Evolutionary conservation across 495 filamentous ascomycete genomes (phyloP), one percentile per base, ranked within the genome.

Genomic region (Aspergillus nidulans): DNA sequence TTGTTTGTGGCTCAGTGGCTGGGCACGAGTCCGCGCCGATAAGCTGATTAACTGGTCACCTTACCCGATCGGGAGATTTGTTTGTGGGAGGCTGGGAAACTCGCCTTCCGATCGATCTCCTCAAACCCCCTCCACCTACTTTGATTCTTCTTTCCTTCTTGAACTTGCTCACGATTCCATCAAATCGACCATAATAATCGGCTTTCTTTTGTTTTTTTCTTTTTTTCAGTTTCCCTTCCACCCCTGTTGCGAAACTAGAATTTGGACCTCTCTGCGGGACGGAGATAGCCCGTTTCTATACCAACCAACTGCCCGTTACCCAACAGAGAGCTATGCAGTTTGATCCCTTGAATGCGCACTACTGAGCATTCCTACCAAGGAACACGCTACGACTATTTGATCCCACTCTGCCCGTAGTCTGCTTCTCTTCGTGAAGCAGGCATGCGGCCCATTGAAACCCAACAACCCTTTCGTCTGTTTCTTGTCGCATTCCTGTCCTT

Each of bases 1-100:
- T 43, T 43, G 40, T n/a, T 25, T 28, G 48, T 58, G 49, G 55
- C 56, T 59, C 49, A 49, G 62, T 57, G 26, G 4, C 26, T 64
- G 53, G 59, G 52, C 56, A n/a, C n/a, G n/a, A n/a, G n/a, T n/a
- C n/a, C n/a, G n/a, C n/a, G n/a, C n/a, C n/a, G 59, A 54, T 58
- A 61, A 59, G 63, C 50, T 41, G 3, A 44, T 56, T 52, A 68
- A 50, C 44, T 26, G 51, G 52, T 12, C 39, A 49, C 72, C 57
- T 66, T 63, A 52, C 71, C 67, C 21, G 39, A 69, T 72, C 46
- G 61, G 69, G 73, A 76, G 69, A 74, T 75, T 76, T 76, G 73
- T 76, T 76, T 49, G 30, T 49, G 47, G 47, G 47, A 49, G 47
- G 47, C 47, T 49, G 47, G 47, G 47, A 18, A 39, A 10, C 18